A percentile compares a stretch with the other conserved stretches of the same genome.
These are phyloP conservation scores for Lepidium didymum DNA, from an alignment of 345 rosid species.

Conservation along the genomic window DNA sequence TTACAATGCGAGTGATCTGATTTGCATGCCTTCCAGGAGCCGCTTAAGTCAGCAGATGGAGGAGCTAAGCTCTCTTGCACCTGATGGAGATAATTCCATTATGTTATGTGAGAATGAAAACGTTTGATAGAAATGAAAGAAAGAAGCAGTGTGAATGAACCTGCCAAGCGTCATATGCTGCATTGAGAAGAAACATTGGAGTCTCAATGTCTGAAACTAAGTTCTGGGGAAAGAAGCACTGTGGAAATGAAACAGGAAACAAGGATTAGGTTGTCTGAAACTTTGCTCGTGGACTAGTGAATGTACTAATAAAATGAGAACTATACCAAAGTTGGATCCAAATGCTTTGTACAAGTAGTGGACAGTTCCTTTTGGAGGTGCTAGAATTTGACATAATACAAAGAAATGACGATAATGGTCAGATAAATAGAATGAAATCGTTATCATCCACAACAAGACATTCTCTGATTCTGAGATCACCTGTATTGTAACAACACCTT, in stretches of 20 bases:
- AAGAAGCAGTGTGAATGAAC: slow-evolving; percentile 27
- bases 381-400: slow-evolving; percentile 28
- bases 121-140: not conserved
- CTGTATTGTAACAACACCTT: slow-evolving; percentile 76
- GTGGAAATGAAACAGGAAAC: not conserved
- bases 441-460: not conserved
- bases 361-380: slow-evolving; percentile 56
- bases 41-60: slow-evolving; percentile 50
- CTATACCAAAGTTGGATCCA: slow-evolving; percentile 71
- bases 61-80: slow-evolving; percentile 60
- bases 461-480: slow-evolving; percentile 24
- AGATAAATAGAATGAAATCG: not conserved
- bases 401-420: not conserved
- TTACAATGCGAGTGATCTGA: slow-evolving; percentile 46
- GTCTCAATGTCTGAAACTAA: slow-evolving; percentile 50
- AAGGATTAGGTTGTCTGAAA: not conserved
- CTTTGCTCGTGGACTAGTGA: not conserved
- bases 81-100: slow-evolving; percentile 27
- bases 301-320: not conserved
- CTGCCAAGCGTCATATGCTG: slow-evolving; percentile 81
- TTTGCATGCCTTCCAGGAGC: slow-evolving; percentile 57
- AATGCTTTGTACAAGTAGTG: slow-evolving; percentile 45
- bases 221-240: slow-evolving; percentile 89
- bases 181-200: slow-evolving; percentile 59
- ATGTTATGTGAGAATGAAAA: not conserved